phyloP scores from a whole-genome alignment of 495 filamentous ascomycete species.

The Penicillium angulare region DNA sequence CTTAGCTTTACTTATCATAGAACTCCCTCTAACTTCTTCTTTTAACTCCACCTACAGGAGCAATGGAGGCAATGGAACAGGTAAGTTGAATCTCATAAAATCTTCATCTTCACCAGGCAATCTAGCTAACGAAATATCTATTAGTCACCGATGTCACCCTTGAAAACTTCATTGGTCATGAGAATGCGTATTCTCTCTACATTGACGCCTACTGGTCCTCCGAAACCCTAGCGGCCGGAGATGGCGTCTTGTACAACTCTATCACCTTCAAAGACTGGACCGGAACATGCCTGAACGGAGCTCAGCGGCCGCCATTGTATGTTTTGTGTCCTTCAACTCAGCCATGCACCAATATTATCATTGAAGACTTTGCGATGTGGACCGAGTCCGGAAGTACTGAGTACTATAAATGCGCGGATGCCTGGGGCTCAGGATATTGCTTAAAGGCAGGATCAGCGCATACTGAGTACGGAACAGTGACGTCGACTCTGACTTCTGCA shows the following conservation, averaged over 20 bases:
- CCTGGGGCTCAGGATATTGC: slow-evolving; percentile 45
- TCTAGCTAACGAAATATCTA: not conserved
- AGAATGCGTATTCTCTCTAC: slow-evolving; percentile 42
- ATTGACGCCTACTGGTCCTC: slow-evolving; percentile 51
- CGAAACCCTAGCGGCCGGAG: slow-evolving; percentile 21
- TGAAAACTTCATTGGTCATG: slow-evolving; percentile 27
- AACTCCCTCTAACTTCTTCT: not conserved
- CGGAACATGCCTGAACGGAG: slow-evolving; percentile 48
- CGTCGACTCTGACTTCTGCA: slow-evolving; percentile 28
- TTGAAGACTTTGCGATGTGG: slow-evolving; percentile 51
- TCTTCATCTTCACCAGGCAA: not conserved
- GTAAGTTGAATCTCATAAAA: not conserved
- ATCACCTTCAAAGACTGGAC: slow-evolving; percentile 51
- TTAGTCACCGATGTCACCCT: slow-evolving; percentile 14
- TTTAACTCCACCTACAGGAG: slow-evolving; percentile 17
- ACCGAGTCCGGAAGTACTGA: slow-evolving; percentile 44
- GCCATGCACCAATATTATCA: slow-evolving; percentile 48
- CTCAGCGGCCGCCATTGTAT: slow-evolving; percentile 42
- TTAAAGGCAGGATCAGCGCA: slow-evolving; percentile 18
- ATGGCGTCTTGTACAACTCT: slow-evolving; percentile 43
- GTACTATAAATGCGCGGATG: slow-evolving; percentile 41
- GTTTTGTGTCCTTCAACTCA: slow-evolving; percentile 39
- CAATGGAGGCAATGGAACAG: slow-evolving; percentile 48
- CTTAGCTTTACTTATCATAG: not conserved
- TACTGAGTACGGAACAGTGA: slow-evolving; percentile 22